Evolutionary conservation across 2,329 filamentous ascomycete species (phyloP).

Genomic region (Penicillium sp.): DNA sequence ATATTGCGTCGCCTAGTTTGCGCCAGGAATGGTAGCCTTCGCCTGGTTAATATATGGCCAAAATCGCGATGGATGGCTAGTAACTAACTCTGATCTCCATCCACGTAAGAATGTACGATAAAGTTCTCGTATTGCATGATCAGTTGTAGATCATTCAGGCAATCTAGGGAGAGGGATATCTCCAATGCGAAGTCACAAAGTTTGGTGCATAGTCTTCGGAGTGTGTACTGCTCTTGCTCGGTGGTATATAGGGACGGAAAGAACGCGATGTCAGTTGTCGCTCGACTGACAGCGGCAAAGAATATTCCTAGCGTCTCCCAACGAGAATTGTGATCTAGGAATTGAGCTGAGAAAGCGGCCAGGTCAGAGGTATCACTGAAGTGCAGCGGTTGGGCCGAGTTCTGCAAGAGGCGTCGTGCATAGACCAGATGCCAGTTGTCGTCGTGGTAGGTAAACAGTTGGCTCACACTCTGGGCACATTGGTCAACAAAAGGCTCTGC

Average conservation of each 20-base stretch:
- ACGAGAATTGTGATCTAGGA: conserved; percentile 28
- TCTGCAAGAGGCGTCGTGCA: conserved; percentile 21
- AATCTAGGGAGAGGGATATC: conserved; percentile 32
- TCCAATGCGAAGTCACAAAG: conserved; percentile 39
- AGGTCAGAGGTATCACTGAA: conserved; percentile 16
- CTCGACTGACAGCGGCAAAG: conserved; percentile 35
- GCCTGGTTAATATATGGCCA: not conserved
- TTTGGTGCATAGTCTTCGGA: conserved; percentile 26
- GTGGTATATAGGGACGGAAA: conserved; percentile 31
- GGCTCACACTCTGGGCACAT: conserved; percentile 22
- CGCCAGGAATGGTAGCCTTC: conserved; percentile 48
- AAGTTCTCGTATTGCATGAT: conserved; percentile 49
- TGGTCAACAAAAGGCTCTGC: conserved; percentile 25
- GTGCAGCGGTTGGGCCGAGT: conserved; percentile 19
- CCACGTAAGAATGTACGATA: conserved; percentile 45
- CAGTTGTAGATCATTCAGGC: conserved; percentile 47
- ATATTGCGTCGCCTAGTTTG: conserved; percentile 47
- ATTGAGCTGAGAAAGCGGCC: conserved; percentile 21
- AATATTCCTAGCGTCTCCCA: conserved; percentile 44
- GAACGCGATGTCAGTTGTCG: conserved; percentile 33
- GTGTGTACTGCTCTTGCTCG: conserved; percentile 24
- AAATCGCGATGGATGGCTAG: not conserved
- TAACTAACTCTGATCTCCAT: conserved; percentile 45
- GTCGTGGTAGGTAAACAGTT: conserved; percentile 22
- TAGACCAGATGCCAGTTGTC: conserved; percentile 25